Base-by-base conservation (phyloP, 306 rosid species). In the Vigna mungo region DNA sequence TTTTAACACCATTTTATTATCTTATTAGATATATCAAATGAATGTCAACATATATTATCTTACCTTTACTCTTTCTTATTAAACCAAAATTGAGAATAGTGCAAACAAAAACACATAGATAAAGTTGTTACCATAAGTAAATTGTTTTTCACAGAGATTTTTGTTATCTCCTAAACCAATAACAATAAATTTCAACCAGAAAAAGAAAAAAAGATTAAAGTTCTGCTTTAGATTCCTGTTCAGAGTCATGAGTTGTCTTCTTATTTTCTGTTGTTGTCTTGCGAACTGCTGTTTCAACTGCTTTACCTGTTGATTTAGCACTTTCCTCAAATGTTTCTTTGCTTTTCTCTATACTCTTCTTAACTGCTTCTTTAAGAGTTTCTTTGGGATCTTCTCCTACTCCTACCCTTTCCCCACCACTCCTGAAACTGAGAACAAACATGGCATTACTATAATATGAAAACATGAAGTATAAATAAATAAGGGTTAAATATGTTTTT, bases 301-400 rank as follows among this genome's bases (percentile, higher is more conserved):
- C 82, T 54, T 86, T 76, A 7, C 85, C 97, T 7, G 90, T 90
- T 18, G 88, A 59, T 88, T 79, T 81, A 12, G 96, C 94, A n/a
- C 83, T 62, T 60, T n/a, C 94, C 56, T 89, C 85, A 7, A 90
- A 91, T 3, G 85, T 61, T 39, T 86, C 86, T 85, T 81, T 89
- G 92, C 94, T 82, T 68, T 60, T 23, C 27, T 20, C 79, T 4
- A 90, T 84, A 79, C 91, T 86, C 86, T 75, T 86, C 54, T 13
- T 89, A n/a, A 69, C 89, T 11, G 87, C 90, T 2, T 84, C 86
- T 77, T 56, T 88, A 67, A 85, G 34, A 11, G 71, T 74, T 13
- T 10, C 78, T 48, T 64, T 39, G 1, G 30, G 3, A 5, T 16
- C 39, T 58, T 59, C 14, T 20, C 69, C 67, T 16, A 18, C 36